phyloP scores from a whole-genome alignment of 768 basidiomycete species.

The Trametes elegans region DNA sequence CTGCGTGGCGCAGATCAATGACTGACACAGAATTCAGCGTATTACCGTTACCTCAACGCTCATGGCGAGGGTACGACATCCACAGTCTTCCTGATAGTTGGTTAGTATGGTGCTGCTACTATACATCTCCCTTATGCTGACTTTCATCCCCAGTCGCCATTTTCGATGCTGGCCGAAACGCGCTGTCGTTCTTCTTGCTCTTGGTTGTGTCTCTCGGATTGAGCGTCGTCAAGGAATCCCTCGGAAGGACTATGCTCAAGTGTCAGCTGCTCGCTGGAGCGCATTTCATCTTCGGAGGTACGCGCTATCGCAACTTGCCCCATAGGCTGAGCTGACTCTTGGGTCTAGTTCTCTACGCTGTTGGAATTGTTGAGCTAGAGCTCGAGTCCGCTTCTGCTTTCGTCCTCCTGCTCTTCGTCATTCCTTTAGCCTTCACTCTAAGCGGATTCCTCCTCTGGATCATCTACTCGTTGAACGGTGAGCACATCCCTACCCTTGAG shows the following conservation, averaged over 20 bases:
- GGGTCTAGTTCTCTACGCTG: slow-evolving; percentile 78
- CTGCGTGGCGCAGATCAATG: not conserved
- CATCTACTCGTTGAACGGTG: slow-evolving; percentile 85
- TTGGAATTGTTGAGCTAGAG: slow-evolving; percentile 92
- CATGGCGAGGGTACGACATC: slow-evolving; percentile 73
- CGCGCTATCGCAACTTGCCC: slow-evolving; percentile 27
- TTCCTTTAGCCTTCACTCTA: slow-evolving; percentile 93
- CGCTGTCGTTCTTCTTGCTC: slow-evolving; percentile 93
- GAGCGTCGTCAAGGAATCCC: slow-evolving; percentile 85
- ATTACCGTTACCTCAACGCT: slow-evolving; percentile 93
- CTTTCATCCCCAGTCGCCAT: slow-evolving; percentile 65
- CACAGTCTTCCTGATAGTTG: slow-evolving; percentile 90
- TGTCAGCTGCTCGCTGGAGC: slow-evolving; percentile 79
- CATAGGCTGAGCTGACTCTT: not conserved
- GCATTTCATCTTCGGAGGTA: slow-evolving; percentile 95
- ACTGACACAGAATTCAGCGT: slow-evolving; percentile 46
- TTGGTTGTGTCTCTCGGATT: slow-evolving; percentile 90
- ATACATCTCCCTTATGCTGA: not conserved
- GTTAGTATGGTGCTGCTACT: slow-evolving; percentile 40
- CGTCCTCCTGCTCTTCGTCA: slow-evolving; percentile 82
- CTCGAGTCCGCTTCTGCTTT: slow-evolving; percentile 88
- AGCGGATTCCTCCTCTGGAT: slow-evolving; percentile 97
- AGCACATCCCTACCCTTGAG: not conserved
- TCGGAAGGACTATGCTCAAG: slow-evolving; percentile 81
- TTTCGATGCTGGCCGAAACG: slow-evolving; percentile 91